These are phyloP conservation scores for Plasmodium billcollinsi DNA, from an alignment of 169 alveolate genomes.

Conservation along the genomic window DNA sequence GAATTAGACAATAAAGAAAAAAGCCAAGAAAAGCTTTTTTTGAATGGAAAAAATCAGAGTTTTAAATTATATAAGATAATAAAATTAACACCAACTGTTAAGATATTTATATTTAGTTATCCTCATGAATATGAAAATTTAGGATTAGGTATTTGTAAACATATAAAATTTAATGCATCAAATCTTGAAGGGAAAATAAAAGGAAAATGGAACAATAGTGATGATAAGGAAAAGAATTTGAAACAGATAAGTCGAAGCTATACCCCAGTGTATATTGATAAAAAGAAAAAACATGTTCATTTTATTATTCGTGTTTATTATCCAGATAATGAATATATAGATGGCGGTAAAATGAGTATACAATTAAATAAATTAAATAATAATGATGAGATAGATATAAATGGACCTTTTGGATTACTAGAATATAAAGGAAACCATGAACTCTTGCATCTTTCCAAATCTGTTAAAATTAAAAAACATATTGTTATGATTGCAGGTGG, in stretches of 20 bases:
- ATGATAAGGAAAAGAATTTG: constrained; percentile 47
- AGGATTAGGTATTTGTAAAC: constrained; percentile 75
- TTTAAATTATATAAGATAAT: constrained; percentile 30
- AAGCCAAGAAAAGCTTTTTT: constrained; percentile 1
- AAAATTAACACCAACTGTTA: constrained; percentile 49
- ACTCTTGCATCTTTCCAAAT: constrained; percentile 34
- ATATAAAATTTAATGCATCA: constrained; percentile 55
- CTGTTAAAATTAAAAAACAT: constrained; percentile 56
- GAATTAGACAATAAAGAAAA: constrained; percentile 10
- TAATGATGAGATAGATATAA: constrained; percentile 13
- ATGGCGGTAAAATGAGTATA: constrained; percentile 84
- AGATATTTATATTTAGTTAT: constrained; percentile 61
- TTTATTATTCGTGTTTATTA: constrained; percentile 84
- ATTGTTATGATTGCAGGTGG: constrained; percentile 87
- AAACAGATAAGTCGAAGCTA: constrained; percentile 77
- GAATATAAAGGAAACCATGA: constrained; percentile 68
- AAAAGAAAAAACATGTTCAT: constrained; percentile 78
- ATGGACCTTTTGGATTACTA: constrained; percentile 67
- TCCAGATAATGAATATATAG: constrained; percentile 76
- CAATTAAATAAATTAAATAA: constrained; percentile 15
- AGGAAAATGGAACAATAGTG: constrained; percentile 71
- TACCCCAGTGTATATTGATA: constrained; percentile 85
- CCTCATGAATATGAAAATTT: constrained; percentile 61
- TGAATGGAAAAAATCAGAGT: constrained; percentile 21
- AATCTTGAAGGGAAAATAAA: constrained; percentile 49